Evolutionary conservation across 139 green algal genomes (phyloP).

Genomic region (Gonium pectorale): DNA sequence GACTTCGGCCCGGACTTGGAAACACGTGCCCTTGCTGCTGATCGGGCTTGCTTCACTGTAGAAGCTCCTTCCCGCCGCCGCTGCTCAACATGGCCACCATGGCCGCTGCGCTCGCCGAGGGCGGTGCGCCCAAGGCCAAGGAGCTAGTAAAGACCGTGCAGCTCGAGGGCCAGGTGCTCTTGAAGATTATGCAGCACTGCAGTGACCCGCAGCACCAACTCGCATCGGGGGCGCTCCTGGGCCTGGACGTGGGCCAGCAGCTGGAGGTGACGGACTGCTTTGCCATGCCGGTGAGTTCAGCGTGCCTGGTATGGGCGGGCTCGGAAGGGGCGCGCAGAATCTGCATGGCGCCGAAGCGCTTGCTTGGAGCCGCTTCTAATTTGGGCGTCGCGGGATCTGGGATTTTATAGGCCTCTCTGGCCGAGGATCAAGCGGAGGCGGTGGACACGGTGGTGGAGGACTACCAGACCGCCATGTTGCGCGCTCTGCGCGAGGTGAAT

Average conservation of each 20-base stretch:
- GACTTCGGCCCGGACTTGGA: no score
- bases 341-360: no score
- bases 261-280: constrained; percentile 99
- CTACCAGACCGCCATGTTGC: constrained; percentile 99
- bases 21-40: no score
- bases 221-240: constrained; percentile 97
- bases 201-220: constrained; percentile 79
- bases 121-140: constrained; percentile 24
- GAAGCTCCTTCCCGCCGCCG: not conserved
- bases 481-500: constrained; percentile 97
- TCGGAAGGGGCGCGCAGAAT: no score
- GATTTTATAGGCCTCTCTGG: constrained; percentile 41
- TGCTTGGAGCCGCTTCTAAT: no score
- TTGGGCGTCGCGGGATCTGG: no score
- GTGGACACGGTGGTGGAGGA: no score
- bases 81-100: not conserved
- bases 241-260: constrained; percentile 94
- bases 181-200: constrained; percentile 98
- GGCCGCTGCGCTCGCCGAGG: not conserved
- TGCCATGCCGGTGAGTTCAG: constrained; percentile 95
- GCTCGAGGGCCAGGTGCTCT: constrained; percentile 83
- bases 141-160: constrained; percentile 76
- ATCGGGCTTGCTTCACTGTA: no score
- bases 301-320: no score
- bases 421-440: constrained; percentile 64